Evolutionary conservation across 2,329 filamentous ascomycete genomes (phyloP).

Genomic region (Hypocrella siamensis): DNA sequence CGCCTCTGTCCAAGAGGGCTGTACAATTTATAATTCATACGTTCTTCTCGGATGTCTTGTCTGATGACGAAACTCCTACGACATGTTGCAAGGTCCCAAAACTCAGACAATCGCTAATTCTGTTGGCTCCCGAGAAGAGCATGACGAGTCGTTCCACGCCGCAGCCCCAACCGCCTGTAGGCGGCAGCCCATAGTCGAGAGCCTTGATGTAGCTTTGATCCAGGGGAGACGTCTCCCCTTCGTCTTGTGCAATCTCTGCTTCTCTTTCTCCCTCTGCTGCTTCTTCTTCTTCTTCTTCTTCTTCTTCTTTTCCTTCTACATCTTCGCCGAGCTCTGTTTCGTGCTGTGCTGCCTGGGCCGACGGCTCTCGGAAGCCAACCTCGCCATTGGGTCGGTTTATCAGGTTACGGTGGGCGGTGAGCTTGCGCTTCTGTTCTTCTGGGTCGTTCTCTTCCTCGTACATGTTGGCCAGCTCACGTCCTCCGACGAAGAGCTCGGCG

Average conservation of each 20-base stretch:
- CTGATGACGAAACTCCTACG: conserved; percentile 30
- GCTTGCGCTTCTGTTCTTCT: conserved; percentile 70
- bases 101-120: conserved; percentile 72
- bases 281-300: too few relatives aligned
- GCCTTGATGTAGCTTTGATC: conserved; percentile 78
- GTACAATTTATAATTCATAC: too few relatives aligned
- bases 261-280: too few relatives aligned
- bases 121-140: conserved; percentile 64
- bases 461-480: conserved; percentile 81
- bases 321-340: conserved; percentile 18
- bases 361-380: conserved; percentile 12
- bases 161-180: conserved; percentile 93
- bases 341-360: neutral
- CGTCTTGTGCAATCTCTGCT: too few relatives aligned
- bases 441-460: conserved; percentile 98
- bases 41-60: conserved; percentile 8
- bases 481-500: conserved; percentile 69
- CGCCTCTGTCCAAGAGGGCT: too few relatives aligned
- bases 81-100: conserved; percentile 75
- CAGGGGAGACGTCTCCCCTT: conserved; percentile 27
- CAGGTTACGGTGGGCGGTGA: conserved; percentile 37
- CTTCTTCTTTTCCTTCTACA: conserved; percentile 23
- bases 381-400: conserved; percentile 18
- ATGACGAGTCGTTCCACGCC: conserved; percentile 85
- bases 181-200: conserved; percentile 79